These are phyloP conservation scores for Venturia effusa DNA, from an alignment of 2,329 filamentous ascomycete genomes.

Conservation along the genomic window DNA sequence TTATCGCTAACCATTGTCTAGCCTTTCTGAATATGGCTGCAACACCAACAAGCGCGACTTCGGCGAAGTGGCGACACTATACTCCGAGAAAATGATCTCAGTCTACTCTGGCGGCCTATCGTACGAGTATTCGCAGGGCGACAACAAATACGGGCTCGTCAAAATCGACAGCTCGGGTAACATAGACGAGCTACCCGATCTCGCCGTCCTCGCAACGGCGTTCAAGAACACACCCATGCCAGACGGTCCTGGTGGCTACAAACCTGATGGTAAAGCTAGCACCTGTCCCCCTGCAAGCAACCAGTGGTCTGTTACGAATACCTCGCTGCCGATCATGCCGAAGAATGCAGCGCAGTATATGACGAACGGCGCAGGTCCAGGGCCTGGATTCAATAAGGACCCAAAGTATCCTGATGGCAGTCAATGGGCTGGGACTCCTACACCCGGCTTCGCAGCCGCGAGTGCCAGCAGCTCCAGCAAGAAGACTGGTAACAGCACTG, in stretches of 20 bases:
- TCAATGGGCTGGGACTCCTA: slow-evolving; percentile 41
- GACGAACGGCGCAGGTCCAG: slow-evolving; percentile 45
- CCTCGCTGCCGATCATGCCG: slow-evolving; percentile 47
- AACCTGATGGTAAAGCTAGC: slow-evolving; percentile 40
- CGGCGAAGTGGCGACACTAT: slow-evolving; percentile 66
- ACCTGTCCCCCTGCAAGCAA: slow-evolving; percentile 41
- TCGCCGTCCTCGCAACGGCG: slow-evolving; percentile 42
- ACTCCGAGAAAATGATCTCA: slow-evolving; percentile 70
- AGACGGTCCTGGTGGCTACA: slow-evolving; percentile 48
- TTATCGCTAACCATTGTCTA: slow-evolving; percentile 14
- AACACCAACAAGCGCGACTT: slow-evolving; percentile 72
- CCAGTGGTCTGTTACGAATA: slow-evolving; percentile 44
- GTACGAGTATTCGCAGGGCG: slow-evolving; percentile 84
- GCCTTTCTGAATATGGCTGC: slow-evolving; percentile 89
- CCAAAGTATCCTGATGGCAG: slow-evolving; percentile 29
- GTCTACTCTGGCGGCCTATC: slow-evolving; percentile 95
- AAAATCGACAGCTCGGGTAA: slow-evolving; percentile 39
- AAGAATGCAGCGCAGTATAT: slow-evolving; percentile 44
- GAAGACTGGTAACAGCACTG: not conserved
- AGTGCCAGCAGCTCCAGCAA: not conserved
- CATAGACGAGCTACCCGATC: slow-evolving; percentile 53
- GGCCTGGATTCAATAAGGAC: slow-evolving; percentile 43
- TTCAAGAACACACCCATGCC: slow-evolving; percentile 41
- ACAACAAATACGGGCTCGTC: slow-evolving; percentile 72
- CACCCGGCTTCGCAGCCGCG: not conserved